A percentile compares a stretch with the other conserved stretches of the same genome.
These are phyloP conservation scores for Glycine soja DNA, from an alignment of 306 rosid species.

Conservation along the genomic window DNA sequence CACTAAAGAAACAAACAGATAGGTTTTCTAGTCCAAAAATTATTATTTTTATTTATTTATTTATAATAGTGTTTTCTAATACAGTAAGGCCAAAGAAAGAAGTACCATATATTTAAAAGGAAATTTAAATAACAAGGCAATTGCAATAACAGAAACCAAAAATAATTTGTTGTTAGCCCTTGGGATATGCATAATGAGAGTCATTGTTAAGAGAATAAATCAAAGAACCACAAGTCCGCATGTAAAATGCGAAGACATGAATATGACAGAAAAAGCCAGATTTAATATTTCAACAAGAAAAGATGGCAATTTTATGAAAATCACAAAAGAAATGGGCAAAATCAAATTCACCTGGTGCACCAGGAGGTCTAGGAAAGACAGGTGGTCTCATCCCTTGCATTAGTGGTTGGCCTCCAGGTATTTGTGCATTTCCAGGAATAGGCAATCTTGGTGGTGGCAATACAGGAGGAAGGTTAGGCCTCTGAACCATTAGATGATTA, in stretches of 20 bases:
- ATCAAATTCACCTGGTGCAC: slow-evolving; percentile 71
- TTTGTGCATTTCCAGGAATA: slow-evolving; percentile 61
- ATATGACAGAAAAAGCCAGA: slow-evolving; percentile 1
- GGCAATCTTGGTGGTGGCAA: slow-evolving; percentile 76
- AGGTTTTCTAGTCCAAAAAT: neutral
- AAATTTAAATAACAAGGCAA: slow-evolving; percentile 17
- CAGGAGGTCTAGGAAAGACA: slow-evolving; percentile 89
- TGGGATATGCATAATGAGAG: neutral
- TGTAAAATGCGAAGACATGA: slow-evolving; percentile 31
- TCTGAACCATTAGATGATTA: slow-evolving; percentile 75
- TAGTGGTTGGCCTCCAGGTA: slow-evolving; percentile 65
- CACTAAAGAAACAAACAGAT: neutral
- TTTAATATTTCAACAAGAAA: slow-evolving; percentile 26
- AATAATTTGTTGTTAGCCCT: neutral
- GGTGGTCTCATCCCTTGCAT: slow-evolving; percentile 84
- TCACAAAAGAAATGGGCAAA: neutral
- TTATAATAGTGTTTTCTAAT: neutral
- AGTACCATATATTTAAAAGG: neutral
- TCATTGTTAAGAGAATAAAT: neutral
- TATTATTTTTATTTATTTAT: too few relatives aligned
- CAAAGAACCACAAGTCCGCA: neutral
- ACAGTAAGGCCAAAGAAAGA: slow-evolving; percentile 13
- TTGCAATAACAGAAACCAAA: slow-evolving; percentile 7
- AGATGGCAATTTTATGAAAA: slow-evolving; percentile 4
- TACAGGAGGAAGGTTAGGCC: slow-evolving; percentile 81